phyloP scores from a whole-genome alignment of 129 eudicot species.

The Solidago caesia region DNA sequence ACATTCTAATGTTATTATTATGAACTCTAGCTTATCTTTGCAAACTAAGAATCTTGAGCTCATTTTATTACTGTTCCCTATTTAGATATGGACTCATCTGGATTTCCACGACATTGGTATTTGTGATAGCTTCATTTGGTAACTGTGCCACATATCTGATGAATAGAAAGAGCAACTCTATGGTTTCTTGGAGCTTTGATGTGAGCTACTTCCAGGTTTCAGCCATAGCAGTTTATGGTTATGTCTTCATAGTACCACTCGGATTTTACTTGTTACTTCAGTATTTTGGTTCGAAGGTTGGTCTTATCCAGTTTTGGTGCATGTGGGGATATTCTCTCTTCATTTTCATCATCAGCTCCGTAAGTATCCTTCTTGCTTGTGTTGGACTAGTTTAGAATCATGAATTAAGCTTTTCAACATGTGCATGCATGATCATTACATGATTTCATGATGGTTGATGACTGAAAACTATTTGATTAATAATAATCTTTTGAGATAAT shows the following conservation, averaged over 20 bases:
- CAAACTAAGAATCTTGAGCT: background rate
- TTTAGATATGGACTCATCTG: conserved; percentile 93
- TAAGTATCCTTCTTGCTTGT: conserved; percentile 42
- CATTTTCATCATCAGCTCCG: conserved; percentile 74
- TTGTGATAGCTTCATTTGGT: conserved; percentile 83
- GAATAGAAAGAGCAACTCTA: conserved; percentile 48
- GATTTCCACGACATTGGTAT: conserved; percentile 90
- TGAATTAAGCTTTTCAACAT: conserved; percentile 14
- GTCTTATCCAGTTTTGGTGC: conserved; percentile 95
- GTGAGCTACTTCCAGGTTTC: conserved; percentile 84
- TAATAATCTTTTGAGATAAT: background rate
- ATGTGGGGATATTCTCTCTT: conserved; percentile 99
- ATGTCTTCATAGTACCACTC: conserved; percentile 79
- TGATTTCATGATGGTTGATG: background rate
- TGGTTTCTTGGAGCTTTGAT: conserved; percentile 75
- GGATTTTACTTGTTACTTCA: conserved; percentile 89
- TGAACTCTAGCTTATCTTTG: background rate
- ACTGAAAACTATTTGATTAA: background rate
- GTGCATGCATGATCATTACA: background rate
- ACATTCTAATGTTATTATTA: background rate
- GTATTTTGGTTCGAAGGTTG: conserved; percentile 80
- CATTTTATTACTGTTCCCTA: background rate
- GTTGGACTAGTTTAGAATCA: conserved; percentile 7
- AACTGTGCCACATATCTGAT: conserved; percentile 85
- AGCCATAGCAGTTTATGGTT: conserved; percentile 72